Evolutionary conservation across 2,329 filamentous ascomycete species (phyloP), one percentile per base, ranked within the genome.

Genomic region (Exophiala sp.): DNA sequence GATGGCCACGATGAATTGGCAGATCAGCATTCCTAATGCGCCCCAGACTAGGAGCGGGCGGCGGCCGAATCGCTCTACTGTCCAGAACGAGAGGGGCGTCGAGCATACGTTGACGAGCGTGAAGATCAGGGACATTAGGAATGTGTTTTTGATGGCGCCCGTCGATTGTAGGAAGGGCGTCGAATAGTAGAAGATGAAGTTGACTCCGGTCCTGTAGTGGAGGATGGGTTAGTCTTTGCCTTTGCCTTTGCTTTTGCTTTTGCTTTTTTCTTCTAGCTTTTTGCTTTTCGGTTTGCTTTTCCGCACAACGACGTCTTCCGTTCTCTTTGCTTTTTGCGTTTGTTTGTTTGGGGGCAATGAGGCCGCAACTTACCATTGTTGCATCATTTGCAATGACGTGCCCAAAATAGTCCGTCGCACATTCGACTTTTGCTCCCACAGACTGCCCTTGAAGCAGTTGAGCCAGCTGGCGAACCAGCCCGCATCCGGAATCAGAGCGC

Each of bases 141-240:
- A 95, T 32, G 80, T 75, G 75, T 94, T 84, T 55, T 66, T 60
- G 63, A 94, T 88, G 61, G 85, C 84, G 59, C 85, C 84, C 21
- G 85, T 82, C 22, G 82, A 81, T 70, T 85, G 70, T 72, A 95
- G 86, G 81, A 95, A 89, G 51, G 82, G 79, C 8, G 84, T 87
- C 81, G 19, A 86, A 90, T 22, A 88, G 73, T 88, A 86, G 75
- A 90, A 93, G 76, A 93, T 87, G 72, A 91, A 94, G 78, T 94
- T 94, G 72, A 94, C 85, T 74, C 88, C 87, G 21, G 86, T 89
- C 80, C 34, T 37, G 34, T 11, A 37, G 9, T 11, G 16, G 7
- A 37, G 16, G 16, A 37, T 37, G 10, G 7, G 34, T 37, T 18
- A 37, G 34, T 30, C 27, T 30, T 30, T n/a, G n/a, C n/a, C n/a